Evolutionary conservation across 257 asterid genomes (phyloP).

Genomic region (Solanum neorickii): DNA sequence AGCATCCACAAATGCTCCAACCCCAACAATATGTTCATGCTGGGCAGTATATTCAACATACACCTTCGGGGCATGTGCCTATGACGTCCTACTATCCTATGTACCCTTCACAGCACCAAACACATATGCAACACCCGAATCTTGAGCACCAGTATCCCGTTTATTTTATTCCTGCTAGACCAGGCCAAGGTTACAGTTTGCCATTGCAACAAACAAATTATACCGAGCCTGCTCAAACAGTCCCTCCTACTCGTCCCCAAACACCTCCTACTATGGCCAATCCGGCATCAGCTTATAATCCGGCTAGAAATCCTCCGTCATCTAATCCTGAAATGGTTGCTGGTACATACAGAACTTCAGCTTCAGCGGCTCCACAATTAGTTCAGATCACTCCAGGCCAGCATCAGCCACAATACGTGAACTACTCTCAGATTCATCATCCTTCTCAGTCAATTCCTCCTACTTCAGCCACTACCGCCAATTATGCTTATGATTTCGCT

Average conservation of each 20-base stretch:
- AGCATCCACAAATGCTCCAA: conserved; percentile 61
- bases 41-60: conserved; percentile 45
- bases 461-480: not conserved
- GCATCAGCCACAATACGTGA: conserved; percentile 4
- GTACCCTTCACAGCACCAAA: conserved; percentile 67
- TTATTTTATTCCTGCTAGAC: conserved; percentile 38
- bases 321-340: conserved; percentile 22
- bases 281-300: conserved; percentile 21
- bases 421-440: conserved; percentile 7
- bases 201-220: conserved; percentile 39
- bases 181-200: conserved; percentile 36
- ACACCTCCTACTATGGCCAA: conserved; percentile 17
- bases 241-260: conserved; percentile 34
- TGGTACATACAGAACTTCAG: conserved; percentile 5
- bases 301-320: conserved; percentile 21
- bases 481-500: conserved; percentile 2
- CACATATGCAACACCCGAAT: conserved; percentile 30
- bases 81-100: conserved; percentile 43
- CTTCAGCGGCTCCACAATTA: conserved; percentile 2
- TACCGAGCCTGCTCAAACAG: conserved; percentile 22
- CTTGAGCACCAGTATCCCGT: conserved; percentile 46
- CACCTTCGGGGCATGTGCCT: conserved; percentile 52
- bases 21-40: conserved; percentile 60
- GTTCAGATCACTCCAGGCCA: not conserved
- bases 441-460: conserved; percentile 7